Evolutionary conservation across 306 rosid genomes (phyloP).

Genomic region (Senna siamea): DNA sequence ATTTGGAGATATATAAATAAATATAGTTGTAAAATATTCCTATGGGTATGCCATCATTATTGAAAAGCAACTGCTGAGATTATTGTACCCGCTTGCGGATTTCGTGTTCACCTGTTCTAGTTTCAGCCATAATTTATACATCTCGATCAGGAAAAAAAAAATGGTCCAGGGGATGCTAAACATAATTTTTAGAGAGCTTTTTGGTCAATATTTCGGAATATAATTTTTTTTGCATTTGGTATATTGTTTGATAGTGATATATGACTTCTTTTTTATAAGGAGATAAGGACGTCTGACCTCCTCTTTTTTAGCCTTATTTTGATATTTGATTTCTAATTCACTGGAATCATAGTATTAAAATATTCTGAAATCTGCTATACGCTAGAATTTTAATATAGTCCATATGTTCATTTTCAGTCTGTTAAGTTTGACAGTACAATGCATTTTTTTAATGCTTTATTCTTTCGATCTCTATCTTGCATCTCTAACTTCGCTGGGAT

Average conservation of each 20-base stretch:
- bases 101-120: too few relatives aligned
- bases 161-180: too few relatives aligned
- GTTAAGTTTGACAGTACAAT: neutral
- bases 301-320: neutral
- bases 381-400: neutral
- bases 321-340: neutral
- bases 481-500: neutral
- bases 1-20: neutral
- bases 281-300: conserved; percentile 1
- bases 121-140: neutral
- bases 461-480: neutral
- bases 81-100: neutral
- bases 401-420: neutral
- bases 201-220: neutral
- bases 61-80: neutral
- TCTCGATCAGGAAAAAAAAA: neutral
- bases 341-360: neutral
- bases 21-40: neutral
- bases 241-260: neutral
- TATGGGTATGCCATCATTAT: conserved; percentile 23
- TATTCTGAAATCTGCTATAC: neutral
- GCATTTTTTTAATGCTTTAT: neutral
- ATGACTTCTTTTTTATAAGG: neutral
- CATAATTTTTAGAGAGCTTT: neutral
- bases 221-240: neutral